Conservation (phyloP, 257 asterid species). For the Capsicum rhomboideum region DNA sequence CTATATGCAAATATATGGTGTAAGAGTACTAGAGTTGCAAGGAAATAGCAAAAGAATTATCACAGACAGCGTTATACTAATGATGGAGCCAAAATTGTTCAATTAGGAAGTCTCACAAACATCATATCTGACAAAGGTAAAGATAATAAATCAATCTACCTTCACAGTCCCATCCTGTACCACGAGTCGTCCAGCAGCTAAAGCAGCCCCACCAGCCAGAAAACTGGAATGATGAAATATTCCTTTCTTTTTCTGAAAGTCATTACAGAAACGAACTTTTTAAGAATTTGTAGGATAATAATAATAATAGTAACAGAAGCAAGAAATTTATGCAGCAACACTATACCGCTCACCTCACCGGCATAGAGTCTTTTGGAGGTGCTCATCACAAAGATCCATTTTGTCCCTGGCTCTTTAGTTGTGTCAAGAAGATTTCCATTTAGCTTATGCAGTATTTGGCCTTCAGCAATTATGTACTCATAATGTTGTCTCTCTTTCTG, state of each 20-base stretch:
- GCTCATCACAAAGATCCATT: slow-evolving; percentile 98
- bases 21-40: background rate
- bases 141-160: slow-evolving; percentile 27
- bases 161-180: slow-evolving; percentile 62
- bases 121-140: background rate
- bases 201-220: slow-evolving; percentile 92
- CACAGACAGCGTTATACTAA: background rate
- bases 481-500: slow-evolving; percentile 85
- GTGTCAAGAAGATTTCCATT: slow-evolving; percentile 57
- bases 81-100: background rate
- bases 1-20: background rate
- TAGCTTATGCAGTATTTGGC: slow-evolving; percentile 44
- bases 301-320: background rate
- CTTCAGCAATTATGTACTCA: slow-evolving; percentile 52
- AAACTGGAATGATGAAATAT: slow-evolving; percentile 92
- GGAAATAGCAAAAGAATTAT: background rate
- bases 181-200: slow-evolving; percentile 90
- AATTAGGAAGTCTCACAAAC: background rate
- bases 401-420: slow-evolving; percentile 37
- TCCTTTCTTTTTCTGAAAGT: slow-evolving; percentile 82
- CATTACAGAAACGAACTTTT: background rate
- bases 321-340: background rate
- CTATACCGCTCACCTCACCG: slow-evolving; percentile 55
- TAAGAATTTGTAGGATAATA: background rate
- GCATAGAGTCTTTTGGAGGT: slow-evolving; percentile 66